Evolutionary conservation across 495 filamentous ascomycete species (phyloP).

Genomic region (Aspergillus sclerotiicarbonarius): DNA sequence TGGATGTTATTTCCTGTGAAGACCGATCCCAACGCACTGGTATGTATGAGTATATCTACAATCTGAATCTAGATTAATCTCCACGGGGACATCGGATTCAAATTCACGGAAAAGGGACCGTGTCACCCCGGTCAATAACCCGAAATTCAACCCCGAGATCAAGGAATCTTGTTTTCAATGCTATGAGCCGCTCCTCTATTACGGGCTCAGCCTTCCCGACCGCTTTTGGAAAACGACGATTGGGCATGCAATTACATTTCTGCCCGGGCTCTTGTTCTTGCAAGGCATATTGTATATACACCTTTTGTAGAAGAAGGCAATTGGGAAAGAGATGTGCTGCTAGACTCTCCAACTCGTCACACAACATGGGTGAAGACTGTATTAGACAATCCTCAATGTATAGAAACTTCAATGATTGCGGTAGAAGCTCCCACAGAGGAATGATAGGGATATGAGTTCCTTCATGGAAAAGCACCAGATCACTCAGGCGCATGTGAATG

Average conservation of each 20-base stretch:
- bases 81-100: no score
- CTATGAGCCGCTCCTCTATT: no score
- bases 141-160: no score
- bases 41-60: no score
- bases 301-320: background rate
- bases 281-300: background rate
- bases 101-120: no score
- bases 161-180: no score
- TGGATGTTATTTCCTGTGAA: no score
- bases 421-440: background rate
- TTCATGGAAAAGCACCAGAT: background rate
- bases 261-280: background rate
- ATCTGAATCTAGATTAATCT: no score
- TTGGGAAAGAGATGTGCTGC: background rate
- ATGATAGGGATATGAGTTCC: background rate
- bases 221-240: no score
- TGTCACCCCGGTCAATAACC: no score
- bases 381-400: background rate
- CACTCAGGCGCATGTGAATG: background rate
- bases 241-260: background rate
- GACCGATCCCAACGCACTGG: no score
- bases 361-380: background rate
- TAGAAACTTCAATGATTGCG: background rate
- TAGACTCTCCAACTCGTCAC: background rate
- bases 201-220: no score